phyloP scores from a whole-genome alignment of 108 stramenopile genomes.

The Nitzschia sp. region DNA sequence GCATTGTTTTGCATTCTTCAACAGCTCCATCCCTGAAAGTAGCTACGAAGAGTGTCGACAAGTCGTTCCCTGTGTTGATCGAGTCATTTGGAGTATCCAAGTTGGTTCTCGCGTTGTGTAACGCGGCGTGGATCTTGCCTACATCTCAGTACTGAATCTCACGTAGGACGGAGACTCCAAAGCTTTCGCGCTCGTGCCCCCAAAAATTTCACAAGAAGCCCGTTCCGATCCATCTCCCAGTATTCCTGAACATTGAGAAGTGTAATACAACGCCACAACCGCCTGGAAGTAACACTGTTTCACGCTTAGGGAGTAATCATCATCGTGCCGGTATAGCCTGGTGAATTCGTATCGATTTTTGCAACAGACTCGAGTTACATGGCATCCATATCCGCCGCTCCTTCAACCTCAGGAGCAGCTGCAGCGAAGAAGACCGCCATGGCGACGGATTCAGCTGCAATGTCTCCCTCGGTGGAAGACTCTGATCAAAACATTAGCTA shows the following conservation, averaged over 20 bases:
- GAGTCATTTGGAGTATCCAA: background rate
- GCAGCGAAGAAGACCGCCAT: conserved; percentile 5
- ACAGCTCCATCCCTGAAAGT: background rate
- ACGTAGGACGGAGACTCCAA: background rate
- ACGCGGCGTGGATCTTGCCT: conserved; percentile 1
- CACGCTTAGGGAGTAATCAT: too few species aligned
- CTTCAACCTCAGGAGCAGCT: conserved; percentile 2
- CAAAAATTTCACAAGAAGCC: too few species aligned
- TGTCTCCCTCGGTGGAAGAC: conserved; percentile 11
- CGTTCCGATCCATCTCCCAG: too few species aligned
- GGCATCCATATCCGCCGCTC: conserved; percentile 19
- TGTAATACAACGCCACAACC: too few species aligned
- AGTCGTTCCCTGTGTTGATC: background rate
- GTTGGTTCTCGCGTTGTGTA: background rate
- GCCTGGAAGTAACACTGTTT: too few species aligned
- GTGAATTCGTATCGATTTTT: too few species aligned
- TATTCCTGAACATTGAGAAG: too few species aligned
- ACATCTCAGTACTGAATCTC: background rate
- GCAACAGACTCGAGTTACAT: conserved; percentile 6
- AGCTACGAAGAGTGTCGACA: background rate
- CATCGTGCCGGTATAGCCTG: too few species aligned
- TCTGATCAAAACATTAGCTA: conserved; percentile 87
- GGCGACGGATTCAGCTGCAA: conserved; percentile 3
- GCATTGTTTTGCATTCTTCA: background rate
- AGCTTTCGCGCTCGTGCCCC: too few species aligned